Conservation (phyloP, 371 early-diverging fungal genomes). For the Actinomortierella wolfii region DNA sequence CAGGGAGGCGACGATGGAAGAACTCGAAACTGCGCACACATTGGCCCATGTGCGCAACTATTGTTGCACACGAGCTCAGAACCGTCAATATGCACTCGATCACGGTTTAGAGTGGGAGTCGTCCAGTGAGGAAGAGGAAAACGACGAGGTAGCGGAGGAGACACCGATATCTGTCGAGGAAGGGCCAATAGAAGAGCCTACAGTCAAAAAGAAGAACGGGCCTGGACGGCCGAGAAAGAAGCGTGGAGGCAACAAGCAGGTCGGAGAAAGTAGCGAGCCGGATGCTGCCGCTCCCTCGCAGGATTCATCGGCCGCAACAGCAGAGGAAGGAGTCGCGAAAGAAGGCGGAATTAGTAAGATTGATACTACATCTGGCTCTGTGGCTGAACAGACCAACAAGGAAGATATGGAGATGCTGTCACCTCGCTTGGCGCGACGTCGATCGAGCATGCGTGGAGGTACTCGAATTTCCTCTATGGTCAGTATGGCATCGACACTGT, state of each 20-base stretch:
- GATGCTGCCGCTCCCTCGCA: too few species aligned
- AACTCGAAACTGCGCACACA: conserved; percentile 58
- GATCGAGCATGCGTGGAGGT: conserved; percentile 45
- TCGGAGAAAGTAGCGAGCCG: too few species aligned
- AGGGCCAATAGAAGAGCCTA: too few species aligned
- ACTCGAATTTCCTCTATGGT: conserved; percentile 42
- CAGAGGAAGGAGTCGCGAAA: too few species aligned
- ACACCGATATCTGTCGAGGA: conserved; percentile 1
- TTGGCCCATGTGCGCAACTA: conserved; percentile 62
- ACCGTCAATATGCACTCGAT: conserved; percentile 31
- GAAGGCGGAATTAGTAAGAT: too few species aligned
- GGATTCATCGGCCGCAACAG: too few species aligned
- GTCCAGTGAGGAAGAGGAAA: conserved; percentile 21
- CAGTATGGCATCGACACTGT: conserved; percentile 44
- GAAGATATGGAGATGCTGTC: conserved; percentile 39
- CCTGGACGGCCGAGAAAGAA: too few species aligned
- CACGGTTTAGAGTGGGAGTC: conserved; percentile 36
- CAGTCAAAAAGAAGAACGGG: too few species aligned
- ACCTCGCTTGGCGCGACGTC: conserved; percentile 32
- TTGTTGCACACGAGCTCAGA: conserved; percentile 41
- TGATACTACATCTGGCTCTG: too few species aligned
- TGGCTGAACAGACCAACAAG: conserved; percentile 4
- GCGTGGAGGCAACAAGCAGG: too few species aligned
- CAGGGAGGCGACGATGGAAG: conserved; percentile 56
- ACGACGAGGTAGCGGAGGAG: conserved; percentile 12